Conservation (phyloP, 768 basidiomycete species). For the Trametes gibbosa region DNA sequence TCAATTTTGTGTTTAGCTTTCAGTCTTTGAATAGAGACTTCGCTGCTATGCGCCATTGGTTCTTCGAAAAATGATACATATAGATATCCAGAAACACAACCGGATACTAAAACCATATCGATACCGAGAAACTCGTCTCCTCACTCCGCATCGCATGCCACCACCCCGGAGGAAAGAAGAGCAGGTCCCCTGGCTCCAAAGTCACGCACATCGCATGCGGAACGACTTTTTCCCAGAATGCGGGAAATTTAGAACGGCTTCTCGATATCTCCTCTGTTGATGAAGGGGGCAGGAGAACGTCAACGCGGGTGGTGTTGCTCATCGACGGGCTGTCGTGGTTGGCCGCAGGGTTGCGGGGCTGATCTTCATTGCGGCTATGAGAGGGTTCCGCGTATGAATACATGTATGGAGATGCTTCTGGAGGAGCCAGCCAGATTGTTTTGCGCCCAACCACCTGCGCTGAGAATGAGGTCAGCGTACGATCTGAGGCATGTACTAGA, state of each 20-base stretch:
- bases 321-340: conserved; percentile 46
- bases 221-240: conserved; percentile 56
- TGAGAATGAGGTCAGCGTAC: conserved; percentile 28
- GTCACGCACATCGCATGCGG: conserved; percentile 59
- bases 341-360: conserved; percentile 37
- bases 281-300: conserved; percentile 57
- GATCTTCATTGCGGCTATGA: conserved; percentile 1
- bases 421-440: conserved; percentile 90
- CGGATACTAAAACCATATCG: conserved; percentile 77
- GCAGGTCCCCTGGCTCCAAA: conserved; percentile 77
- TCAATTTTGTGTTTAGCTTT: no score
- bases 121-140: conserved; percentile 79
- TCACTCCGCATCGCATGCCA: conserved; percentile 93
- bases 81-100: background rate
- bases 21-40: no score
- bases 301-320: conserved; percentile 79
- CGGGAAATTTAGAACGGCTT: conserved; percentile 35
- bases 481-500: background rate
- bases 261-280: conserved; percentile 16
- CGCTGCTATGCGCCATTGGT: background rate
- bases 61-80: background rate
- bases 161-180: conserved; percentile 91
- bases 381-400: conserved; percentile 44
- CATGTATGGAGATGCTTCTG: conserved; percentile 55
- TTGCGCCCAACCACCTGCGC: conserved; percentile 89